A percentile compares a stretch with the other conserved stretches of the same genome.
phyloP scores from a whole-genome alignment of 345 rosid genomes.

The Lepidium africanum region DNA sequence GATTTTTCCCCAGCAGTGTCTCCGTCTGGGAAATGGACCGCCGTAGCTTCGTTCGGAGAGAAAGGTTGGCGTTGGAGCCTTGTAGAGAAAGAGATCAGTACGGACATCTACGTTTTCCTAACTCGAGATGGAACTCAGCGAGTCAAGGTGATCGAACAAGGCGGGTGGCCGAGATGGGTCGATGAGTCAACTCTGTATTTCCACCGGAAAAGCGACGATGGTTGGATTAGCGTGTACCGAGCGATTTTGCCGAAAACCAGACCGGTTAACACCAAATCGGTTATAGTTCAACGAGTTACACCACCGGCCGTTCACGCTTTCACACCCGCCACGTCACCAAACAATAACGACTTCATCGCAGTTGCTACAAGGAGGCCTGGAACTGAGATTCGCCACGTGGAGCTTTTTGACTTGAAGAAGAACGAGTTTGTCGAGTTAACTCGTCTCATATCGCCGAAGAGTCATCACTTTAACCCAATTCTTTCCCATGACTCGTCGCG shows the following conservation, averaged over 20 bases:
- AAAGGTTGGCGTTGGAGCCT: constrained; percentile 71
- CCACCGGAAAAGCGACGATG: constrained; percentile 56
- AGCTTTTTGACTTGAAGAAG: constrained; percentile 50
- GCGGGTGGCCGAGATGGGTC: constrained; percentile 88
- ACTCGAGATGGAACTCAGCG: constrained; percentile 67
- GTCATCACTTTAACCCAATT: constrained; percentile 84
- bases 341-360: constrained; percentile 63
- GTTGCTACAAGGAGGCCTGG: constrained; percentile 59
- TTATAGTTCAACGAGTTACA: constrained; percentile 52
- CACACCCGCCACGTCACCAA: constrained; percentile 86
- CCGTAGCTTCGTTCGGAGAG: constrained; percentile 70
- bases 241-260: constrained; percentile 42
- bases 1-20: constrained; percentile 84
- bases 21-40: constrained; percentile 64
- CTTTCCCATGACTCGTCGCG: constrained; percentile 69
- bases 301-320: constrained; percentile 79
- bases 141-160: constrained; percentile 61
- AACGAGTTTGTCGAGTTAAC: constrained; percentile 60
- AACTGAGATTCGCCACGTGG: constrained; percentile 60
- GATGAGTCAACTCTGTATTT: constrained; percentile 68
- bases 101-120: constrained; percentile 63
- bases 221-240: constrained; percentile 73
- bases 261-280: constrained; percentile 34
- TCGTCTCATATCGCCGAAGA: constrained; percentile 49
- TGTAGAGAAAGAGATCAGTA: constrained; percentile 54